A percentile compares a stretch with the other conserved stretches of the same genome.
These are phyloP conservation scores for Cordyceps militaris DNA, from an alignment of 2,329 filamentous ascomycete genomes.

Conservation along the genomic window DNA sequence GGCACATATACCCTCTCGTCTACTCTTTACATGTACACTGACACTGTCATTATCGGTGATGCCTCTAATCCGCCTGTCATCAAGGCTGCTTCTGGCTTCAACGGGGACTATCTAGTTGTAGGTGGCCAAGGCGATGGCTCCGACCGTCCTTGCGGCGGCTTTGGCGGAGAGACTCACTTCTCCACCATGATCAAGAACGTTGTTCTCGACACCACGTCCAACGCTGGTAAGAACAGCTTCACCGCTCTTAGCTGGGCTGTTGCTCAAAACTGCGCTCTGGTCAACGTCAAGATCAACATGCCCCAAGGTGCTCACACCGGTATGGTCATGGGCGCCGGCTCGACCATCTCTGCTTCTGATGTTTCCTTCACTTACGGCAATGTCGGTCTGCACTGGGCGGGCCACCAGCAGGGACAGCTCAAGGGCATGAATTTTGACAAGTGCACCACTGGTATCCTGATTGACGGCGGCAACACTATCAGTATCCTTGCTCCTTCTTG, in stretches of 20 bases:
- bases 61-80: constrained; percentile 60
- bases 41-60: constrained; percentile 80
- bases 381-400: constrained; percentile 17
- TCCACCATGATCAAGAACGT: constrained; percentile 19
- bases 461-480: constrained; percentile 10
- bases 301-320: constrained; percentile 16
- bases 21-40: constrained; percentile 15
- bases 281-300: constrained; percentile 15
- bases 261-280: constrained; percentile 18
- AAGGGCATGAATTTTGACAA: constrained; percentile 11
- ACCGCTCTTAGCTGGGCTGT: constrained; percentile 18
- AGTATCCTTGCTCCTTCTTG: constrained; percentile 7
- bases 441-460: constrained; percentile 13
- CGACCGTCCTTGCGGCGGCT: constrained; percentile 15
- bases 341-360: constrained; percentile 17
- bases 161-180: constrained; percentile 18
- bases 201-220: constrained; percentile 17
- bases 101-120: constrained; percentile 36
- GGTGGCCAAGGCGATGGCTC: constrained; percentile 16
- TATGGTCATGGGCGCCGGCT: constrained; percentile 14
- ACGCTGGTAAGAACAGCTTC: constrained; percentile 14
- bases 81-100: constrained; percentile 60
- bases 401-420: constrained; percentile 9
- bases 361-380: constrained; percentile 16
- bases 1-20: constrained; percentile 16